phyloP scores from a whole-genome alignment of 306 rosid species.

The Sechiopsis laciniata region DNA sequence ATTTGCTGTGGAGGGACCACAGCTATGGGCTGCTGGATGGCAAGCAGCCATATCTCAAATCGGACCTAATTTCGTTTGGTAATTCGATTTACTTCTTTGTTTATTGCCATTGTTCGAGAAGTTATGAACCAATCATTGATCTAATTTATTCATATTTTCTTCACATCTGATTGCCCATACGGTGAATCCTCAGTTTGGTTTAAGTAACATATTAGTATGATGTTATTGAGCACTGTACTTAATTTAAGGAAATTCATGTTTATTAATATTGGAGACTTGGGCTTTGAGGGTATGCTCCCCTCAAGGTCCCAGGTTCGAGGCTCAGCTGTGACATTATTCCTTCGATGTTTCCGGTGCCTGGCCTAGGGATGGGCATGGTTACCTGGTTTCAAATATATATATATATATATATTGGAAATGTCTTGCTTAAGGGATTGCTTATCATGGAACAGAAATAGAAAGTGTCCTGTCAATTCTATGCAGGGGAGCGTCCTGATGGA shows the following conservation, averaged over 20 bases:
- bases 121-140: background rate
- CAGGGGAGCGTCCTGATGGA: background rate
- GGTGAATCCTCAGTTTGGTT: background rate
- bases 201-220: background rate
- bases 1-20: constrained; percentile 89
- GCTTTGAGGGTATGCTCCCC: too few relatives aligned
- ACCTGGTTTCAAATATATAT: too few relatives aligned
- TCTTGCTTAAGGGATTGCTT: background rate
- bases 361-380: too few relatives aligned
- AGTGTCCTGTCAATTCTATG: background rate
- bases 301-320: too few relatives aligned
- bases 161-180: background rate
- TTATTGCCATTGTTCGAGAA: background rate
- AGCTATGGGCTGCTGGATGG: constrained; percentile 82
- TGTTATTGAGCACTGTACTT: background rate
- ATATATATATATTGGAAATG: background rate
- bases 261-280: background rate
- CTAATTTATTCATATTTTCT: background rate
- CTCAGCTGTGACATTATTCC: too few relatives aligned
- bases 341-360: too few relatives aligned
- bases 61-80: constrained; percentile 79
- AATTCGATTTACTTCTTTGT: constrained; percentile 19
- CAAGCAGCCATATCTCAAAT: constrained; percentile 57
- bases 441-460: background rate
- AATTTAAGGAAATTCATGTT: background rate